Percentiles rank a stretch among this genome's conserved stretches.
These are phyloP conservation scores for Naganishia kalamii DNA, from an alignment of 768 basidiomycete genomes.

Conservation along the genomic window DNA sequence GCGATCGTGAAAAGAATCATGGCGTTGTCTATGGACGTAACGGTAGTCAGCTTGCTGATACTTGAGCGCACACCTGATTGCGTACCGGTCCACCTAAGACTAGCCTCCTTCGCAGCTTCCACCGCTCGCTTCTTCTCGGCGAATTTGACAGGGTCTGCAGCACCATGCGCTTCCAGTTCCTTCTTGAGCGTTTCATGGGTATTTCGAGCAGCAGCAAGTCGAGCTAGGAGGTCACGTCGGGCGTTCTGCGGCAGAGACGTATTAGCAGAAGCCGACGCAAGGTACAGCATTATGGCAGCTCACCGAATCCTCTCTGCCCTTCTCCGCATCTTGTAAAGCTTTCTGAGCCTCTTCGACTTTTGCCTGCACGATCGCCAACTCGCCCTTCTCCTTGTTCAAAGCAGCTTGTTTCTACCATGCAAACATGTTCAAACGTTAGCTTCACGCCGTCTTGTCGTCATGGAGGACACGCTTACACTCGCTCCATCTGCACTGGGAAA, in stretches of 20 bases:
- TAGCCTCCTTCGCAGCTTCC: constrained; percentile 73
- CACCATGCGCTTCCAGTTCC: constrained; percentile 71
- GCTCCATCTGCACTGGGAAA: constrained; percentile 84
- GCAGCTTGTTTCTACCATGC: constrained; percentile 36
- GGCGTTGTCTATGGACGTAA: constrained; percentile 10
- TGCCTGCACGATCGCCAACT: constrained; percentile 30
- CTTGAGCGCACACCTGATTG: not conserved
- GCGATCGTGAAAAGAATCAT: constrained; percentile 17
- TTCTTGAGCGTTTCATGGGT: constrained; percentile 55
- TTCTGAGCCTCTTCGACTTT: constrained; percentile 28
- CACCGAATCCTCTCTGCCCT: constrained; percentile 49
- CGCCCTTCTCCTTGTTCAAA: constrained; percentile 35
- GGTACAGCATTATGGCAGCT: constrained; percentile 13
- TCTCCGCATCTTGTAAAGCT: constrained; percentile 61
- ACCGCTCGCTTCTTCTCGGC: constrained; percentile 69
- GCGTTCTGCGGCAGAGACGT: constrained; percentile 52
- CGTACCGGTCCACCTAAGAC: constrained; percentile 82
- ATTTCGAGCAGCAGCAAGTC: constrained; percentile 53
- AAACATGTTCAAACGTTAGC: not conserved
- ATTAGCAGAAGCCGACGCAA: not conserved
- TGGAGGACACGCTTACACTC: constrained; percentile 51
- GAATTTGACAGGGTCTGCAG: constrained; percentile 74
- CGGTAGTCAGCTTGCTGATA: not conserved
- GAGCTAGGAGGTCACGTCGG: constrained; percentile 56
- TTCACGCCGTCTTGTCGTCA: not conserved